Evolutionary conservation across 805 yeast genomes (phyloP), one percentile per base, ranked within the genome.

Genomic region (Metschnikowia reukaufii): DNA sequence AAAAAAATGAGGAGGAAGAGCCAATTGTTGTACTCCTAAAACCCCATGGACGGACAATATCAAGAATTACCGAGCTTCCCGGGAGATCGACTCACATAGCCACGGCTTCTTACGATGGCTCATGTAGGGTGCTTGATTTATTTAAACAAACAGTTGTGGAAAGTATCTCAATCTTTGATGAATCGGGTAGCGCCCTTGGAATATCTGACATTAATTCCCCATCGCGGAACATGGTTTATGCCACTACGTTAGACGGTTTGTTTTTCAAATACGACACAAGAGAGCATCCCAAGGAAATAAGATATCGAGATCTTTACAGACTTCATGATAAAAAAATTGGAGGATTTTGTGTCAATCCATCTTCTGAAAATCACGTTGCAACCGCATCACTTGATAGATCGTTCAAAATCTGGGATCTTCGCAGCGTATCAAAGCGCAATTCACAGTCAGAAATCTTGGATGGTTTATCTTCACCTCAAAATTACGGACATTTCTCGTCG

Each of bases 291-390:
- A 71, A 69, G 32, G 23, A 51, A 1, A 21, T 48, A 1, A 49
- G 56, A 6, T 49, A 47, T 16, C 49, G 58, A 4, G 56, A 65
- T 4, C 66, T 83, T n/a, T 69, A 76, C 36, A 73, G 95, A 52
- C 64, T 91, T 13, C 88, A 91, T 47, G 95, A 88, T 59, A 91
- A 92, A 61, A 94, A 94, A 62, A 91, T 94, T 46, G 98, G 98
- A 0, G 89, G 95, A 0, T 88, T 94, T 64, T 61, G 84, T 1
- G 77, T 88, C 15, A 89, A 89, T 57, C 98, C 98, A 1, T 63
- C 69, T 15, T 71, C 75, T 29, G 67, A 77, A 1, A 64, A 82
- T 54, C 86, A 86, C 52, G 74, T 90, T 1, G 95, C 92, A 0
- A 85, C 97, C 0, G 96, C 91, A 0, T 90, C 97, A 0, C 73